A percentile compares a stretch with the other conserved stretches of the same genome.
Conservation (phyloP, 163 green algal species). For the Prototheca stagnorum region DNA sequence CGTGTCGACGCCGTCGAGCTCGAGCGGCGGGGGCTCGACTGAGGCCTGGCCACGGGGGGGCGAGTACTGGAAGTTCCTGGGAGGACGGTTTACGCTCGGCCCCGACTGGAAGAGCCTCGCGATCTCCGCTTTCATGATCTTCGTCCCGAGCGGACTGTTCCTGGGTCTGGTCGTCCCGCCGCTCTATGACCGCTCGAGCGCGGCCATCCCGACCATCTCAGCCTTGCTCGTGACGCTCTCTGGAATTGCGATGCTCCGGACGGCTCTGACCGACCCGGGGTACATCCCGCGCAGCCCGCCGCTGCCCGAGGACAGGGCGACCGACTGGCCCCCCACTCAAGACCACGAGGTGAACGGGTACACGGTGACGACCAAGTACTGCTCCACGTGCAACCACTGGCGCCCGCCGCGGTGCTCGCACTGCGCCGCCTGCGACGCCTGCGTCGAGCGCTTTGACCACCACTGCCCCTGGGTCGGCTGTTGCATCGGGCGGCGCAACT, state of each 20-base stretch:
- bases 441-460: slow-evolving; percentile 96
- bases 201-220: slow-evolving; percentile 17
- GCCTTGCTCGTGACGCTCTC: slow-evolving; percentile 24
- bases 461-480: slow-evolving; percentile 97
- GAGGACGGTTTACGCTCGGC: too few species aligned
- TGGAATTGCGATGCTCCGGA: slow-evolving; percentile 27
- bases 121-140: slow-evolving; percentile 40
- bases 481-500: slow-evolving; percentile 94
- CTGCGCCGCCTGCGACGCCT: slow-evolving; percentile 95
- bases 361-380: slow-evolving; percentile 53
- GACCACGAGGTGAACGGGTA: slow-evolving; percentile 55
- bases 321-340: slow-evolving; percentile 17
- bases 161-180: slow-evolving; percentile 45
- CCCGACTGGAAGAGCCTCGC: slow-evolving; percentile 62
- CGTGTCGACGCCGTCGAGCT: too few species aligned
- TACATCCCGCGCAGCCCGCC: slow-evolving; percentile 61
- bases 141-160: slow-evolving; percentile 37
- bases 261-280: slow-evolving; percentile 72
- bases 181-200: slow-evolving; percentile 25
- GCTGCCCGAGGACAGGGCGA: slow-evolving; percentile 32
- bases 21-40: too few species aligned
- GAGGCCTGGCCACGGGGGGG: too few species aligned
- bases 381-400: slow-evolving; percentile 83
- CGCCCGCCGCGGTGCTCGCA: slow-evolving; percentile 85
- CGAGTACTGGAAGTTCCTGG: too few species aligned